These are phyloP conservation scores for Ulvella scutata DNA, from an alignment of 139 green algal species.

Conservation along the genomic window DNA sequence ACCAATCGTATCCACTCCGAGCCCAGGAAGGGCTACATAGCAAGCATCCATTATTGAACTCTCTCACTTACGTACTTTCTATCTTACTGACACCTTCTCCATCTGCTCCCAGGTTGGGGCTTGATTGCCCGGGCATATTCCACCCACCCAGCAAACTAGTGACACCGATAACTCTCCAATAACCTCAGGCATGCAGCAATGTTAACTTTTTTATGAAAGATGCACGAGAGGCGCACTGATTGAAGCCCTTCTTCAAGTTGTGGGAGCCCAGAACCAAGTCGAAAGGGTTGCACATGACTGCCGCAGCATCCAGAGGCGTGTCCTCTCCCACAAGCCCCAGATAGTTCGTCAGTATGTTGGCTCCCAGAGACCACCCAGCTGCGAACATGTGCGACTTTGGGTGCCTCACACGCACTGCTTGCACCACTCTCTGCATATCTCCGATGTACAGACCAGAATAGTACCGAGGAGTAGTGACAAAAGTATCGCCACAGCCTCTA, in stretches of 20 bases:
- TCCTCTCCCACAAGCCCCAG: slow-evolving; percentile 19
- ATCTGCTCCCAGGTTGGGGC: no score
- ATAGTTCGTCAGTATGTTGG: slow-evolving; percentile 80
- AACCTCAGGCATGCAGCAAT: no score
- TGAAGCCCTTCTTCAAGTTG: slow-evolving; percentile 2
- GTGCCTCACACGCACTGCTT: slow-evolving; percentile 18
- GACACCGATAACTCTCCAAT: no score
- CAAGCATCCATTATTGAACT: no score
- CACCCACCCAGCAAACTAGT: no score
- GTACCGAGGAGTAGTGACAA: slow-evolving; percentile 82
- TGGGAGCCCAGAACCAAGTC: slow-evolving; percentile 27
- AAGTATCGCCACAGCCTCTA: slow-evolving; percentile 64
- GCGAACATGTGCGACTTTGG: slow-evolving; percentile 44
- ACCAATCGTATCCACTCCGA: no score
- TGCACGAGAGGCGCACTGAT: no score
- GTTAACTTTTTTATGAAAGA: no score
- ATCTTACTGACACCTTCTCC: no score
- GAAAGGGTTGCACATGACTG: slow-evolving; percentile 91
- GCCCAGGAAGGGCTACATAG: no score
- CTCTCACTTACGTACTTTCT: no score
- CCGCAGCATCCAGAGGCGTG: slow-evolving; percentile 55
- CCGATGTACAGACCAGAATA: slow-evolving; percentile 88
- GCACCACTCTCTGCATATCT: slow-evolving; percentile 30
- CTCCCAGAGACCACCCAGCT: slow-evolving; percentile 81
- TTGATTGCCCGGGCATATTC: no score